Base-by-base conservation (phyloP, 805 yeast genomes). In the Nakazawaea wickerhamii region DNA sequence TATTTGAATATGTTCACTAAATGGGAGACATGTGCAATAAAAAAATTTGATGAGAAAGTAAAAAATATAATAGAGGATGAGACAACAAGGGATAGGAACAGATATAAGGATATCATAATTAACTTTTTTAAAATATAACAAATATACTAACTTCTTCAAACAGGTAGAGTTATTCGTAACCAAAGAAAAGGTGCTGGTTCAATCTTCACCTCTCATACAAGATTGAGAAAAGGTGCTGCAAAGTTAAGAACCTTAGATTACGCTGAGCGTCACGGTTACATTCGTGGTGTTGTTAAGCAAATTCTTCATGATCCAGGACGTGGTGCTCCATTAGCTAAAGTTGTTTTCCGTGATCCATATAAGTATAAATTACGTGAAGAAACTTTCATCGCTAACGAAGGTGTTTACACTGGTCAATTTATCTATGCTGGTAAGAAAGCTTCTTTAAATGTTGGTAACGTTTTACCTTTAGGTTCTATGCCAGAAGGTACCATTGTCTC, bases 151-250 rank as follows among this genome's bases (percentile, higher is more conserved):
- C 33, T 20, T 36, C 13, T 20, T 30, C 21, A 13, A 44, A 63
- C 63, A 81, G 96, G 96, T 86, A 88, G 98, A 84, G 99, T 93
- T 78, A 93, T 93, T 81, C 95, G 99, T 81, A 93, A 93, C 84
- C 99, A 93, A 84, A 90, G 99, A 89, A 93, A 93, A 81, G 98
- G 98, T 85, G 96, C 96, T 75, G 98, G 99, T 71, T 91, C 98
- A 67, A 89, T 93, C 83, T 93, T 93, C 89, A 84, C 95, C 71
- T 83, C 99, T 67, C 95, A 91, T 93, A 91, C 98, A 82, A 91
- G 98, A 79, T 87, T 93, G 75, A 89, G 99, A 86, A 87, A 93
- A 79, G 99, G 99, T 74, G 98, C 99, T 71, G 99, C 99, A 71
- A 91, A 91, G 87, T 84, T 91, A 73, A 88, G 99, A 84, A 85